Percentiles rank a stretch among this genome's conserved stretches.
These are phyloP conservation scores for Trichoderma atroviride DNA, from an alignment of 2,329 filamentous ascomycete genomes.

Conservation along the genomic window DNA sequence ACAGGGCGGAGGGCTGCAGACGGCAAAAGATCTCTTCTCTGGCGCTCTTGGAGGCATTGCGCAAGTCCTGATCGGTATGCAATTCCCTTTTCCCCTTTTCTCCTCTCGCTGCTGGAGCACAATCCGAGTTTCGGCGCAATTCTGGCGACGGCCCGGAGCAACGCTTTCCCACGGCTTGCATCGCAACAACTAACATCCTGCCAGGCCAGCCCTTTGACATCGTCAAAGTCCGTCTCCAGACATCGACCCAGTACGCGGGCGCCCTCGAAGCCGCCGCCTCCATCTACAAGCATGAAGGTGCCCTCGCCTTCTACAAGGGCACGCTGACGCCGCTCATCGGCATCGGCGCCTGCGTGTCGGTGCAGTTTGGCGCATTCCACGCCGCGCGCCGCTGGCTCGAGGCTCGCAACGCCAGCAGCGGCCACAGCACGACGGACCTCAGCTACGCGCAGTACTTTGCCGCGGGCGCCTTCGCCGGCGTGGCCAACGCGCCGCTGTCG, in stretches of 20 bases:
- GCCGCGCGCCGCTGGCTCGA: slow-evolving; percentile 86
- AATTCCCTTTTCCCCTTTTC: neutral
- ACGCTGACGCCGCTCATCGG: slow-evolving; percentile 92
- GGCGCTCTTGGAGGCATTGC: slow-evolving; percentile 91
- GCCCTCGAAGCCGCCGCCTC: slow-evolving; percentile 78
- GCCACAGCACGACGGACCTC: slow-evolving; percentile 65
- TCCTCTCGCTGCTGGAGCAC: neutral
- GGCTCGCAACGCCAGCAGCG: slow-evolving; percentile 62
- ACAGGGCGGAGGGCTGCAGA: slow-evolving; percentile 53
- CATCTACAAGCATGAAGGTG: slow-evolving; percentile 86
- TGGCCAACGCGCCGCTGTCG: slow-evolving; percentile 87
- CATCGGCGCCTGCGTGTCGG: slow-evolving; percentile 96
- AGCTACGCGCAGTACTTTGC: slow-evolving; percentile 86
- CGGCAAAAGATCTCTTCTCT: slow-evolving; percentile 86
- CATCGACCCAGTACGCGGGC: slow-evolving; percentile 75
- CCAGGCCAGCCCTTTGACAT: slow-evolving; percentile 80
- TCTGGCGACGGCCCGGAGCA: slow-evolving; percentile 17
- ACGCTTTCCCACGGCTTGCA: slow-evolving; percentile 17
- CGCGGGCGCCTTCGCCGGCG: slow-evolving; percentile 86
- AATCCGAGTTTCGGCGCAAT: neutral
- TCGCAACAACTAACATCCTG: neutral
- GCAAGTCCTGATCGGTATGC: slow-evolving; percentile 84
- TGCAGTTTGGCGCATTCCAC: slow-evolving; percentile 98
- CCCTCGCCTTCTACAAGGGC: slow-evolving; percentile 96
- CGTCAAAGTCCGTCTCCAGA: slow-evolving; percentile 96